phyloP scores from a whole-genome alignment of 1,284 basidiomycete genomes.

The Apiotrichum gamsii region DNA sequence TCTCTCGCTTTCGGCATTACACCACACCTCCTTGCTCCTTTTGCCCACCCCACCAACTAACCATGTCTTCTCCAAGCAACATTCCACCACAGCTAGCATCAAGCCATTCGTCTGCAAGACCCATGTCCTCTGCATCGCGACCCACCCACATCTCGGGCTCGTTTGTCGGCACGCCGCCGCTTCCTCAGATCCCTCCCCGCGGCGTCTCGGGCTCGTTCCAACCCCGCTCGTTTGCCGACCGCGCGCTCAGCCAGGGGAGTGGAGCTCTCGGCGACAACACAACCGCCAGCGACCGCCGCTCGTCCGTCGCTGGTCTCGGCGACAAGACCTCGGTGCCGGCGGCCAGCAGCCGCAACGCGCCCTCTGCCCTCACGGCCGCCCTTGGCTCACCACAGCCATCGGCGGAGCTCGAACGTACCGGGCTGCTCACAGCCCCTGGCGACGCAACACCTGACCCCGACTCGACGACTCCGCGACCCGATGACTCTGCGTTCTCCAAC shows the following conservation, averaged over 20 bases:
- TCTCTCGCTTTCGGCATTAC: too few relatives aligned
- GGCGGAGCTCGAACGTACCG: background rate
- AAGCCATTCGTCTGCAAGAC: background rate
- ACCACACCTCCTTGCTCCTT: too few relatives aligned
- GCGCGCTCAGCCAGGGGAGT: background rate
- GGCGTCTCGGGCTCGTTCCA: constrained; percentile 5
- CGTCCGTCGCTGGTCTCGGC: constrained; percentile 4
- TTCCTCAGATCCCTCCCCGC: constrained; percentile 13
- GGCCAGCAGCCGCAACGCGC: background rate
- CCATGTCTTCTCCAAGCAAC: constrained; percentile 6
- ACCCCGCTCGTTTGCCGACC: constrained; percentile 1
- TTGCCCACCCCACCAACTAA: background rate
- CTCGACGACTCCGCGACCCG: constrained; percentile 12
- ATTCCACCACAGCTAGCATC: background rate
- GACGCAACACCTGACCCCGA: background rate
- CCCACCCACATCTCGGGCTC: background rate
- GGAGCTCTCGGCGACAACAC: too few relatives aligned
- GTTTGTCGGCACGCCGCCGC: constrained; percentile 9
- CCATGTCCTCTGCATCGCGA: background rate
- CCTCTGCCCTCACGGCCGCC: constrained; percentile 12
- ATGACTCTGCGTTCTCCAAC: constrained; percentile 34
- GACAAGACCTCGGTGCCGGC: constrained; percentile 2
- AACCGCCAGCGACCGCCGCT: background rate
- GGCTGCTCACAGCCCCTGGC: background rate
- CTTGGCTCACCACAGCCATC: background rate